phyloP scores from a whole-genome alignment of 2,329 filamentous ascomycete genomes.

The Dactylellina leptospora region DNA sequence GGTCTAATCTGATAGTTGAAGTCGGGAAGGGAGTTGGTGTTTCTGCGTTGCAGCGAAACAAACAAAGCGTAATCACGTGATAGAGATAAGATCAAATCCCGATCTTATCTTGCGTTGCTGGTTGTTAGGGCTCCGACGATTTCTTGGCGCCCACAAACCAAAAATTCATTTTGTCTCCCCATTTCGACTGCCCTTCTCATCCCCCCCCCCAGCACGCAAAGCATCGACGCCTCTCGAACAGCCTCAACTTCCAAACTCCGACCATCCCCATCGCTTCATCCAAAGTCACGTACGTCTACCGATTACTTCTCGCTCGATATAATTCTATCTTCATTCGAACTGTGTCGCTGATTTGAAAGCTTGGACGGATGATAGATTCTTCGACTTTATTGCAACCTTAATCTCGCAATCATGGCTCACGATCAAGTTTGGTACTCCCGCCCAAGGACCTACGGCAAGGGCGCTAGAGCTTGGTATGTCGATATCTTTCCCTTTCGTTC shows the following conservation, averaged over 20 bases:
- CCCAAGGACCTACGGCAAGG: constrained; percentile 97
- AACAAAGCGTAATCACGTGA: constrained; percentile 43
- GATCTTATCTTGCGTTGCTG: constrained; percentile 14
- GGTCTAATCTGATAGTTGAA: no score
- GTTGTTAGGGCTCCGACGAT: constrained; percentile 45
- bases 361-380: constrained; percentile 21
- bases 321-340: constrained; percentile 7
- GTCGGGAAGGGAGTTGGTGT: no score
- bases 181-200: constrained; percentile 16
- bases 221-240: constrained; percentile 36
- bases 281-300: constrained; percentile 44
- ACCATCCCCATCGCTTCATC: constrained; percentile 6
- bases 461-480: constrained; percentile 88
- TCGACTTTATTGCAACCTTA: constrained; percentile 51
- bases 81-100: background rate
- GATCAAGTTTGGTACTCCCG: constrained; percentile 99
- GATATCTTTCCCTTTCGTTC: constrained; percentile 30
- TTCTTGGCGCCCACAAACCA: constrained; percentile 52
- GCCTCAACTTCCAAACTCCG: constrained; percentile 26
- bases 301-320: background rate
- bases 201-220: constrained; percentile 36
- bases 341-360: constrained; percentile 10
- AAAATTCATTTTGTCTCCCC: constrained; percentile 28
- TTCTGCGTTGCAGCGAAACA: constrained; percentile 10
- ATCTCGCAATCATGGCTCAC: constrained; percentile 75